Evolutionary conservation across 176 grass and related monocot species (phyloP), one percentile per base, ranked within the genome.

Genomic region (Triticum timopheevii): DNA sequence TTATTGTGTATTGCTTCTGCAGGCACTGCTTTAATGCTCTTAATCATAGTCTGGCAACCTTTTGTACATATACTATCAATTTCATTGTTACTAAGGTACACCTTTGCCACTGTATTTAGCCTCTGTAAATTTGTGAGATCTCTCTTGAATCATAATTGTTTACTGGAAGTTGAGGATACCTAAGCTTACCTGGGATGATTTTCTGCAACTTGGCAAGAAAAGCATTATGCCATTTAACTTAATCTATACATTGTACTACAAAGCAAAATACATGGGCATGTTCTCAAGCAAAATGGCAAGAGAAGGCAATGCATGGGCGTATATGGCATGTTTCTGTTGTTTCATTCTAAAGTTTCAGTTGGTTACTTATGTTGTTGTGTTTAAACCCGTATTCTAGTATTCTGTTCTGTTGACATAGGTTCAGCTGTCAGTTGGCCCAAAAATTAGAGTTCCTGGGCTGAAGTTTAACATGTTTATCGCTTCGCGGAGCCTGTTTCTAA

Each of bases 1-100:
- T 65, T 86, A 65, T 40, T 78, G 30, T 20, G 65, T 36, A 69
- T 69, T 74, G 20, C 77, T 72, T 83, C 81, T 72, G 69, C 87
- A 98, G 97, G 97, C 30, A 96, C 83, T 88, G 97, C 85, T 76
- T 79, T 91, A 73, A 98, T 96, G 90, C 81, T 98, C 78, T 90
- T 98, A 85, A 87, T 94, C 82, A 83, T 98, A 89, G 86, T 98
- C 35, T 98, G 93, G 93, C 90, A 93, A 44, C 90, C 88, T 83
- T 85, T 94, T 89, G 27, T 93, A 78, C 72, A 80, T 6, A 76
- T 91, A 84, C 74, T 93, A 85, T 98, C 97, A 33, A 28, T 96
- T 77, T 89, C 82, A 38, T 19, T 95, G 45, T 81, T 94, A 69
- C 72, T 98, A 61, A 98, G 97, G 93, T 98, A 84, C 80, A 80